Evolutionary conservation across 345 rosid genomes (phyloP), one percentile per base, ranked within the genome.

Genomic region (Acer yangbiense): DNA sequence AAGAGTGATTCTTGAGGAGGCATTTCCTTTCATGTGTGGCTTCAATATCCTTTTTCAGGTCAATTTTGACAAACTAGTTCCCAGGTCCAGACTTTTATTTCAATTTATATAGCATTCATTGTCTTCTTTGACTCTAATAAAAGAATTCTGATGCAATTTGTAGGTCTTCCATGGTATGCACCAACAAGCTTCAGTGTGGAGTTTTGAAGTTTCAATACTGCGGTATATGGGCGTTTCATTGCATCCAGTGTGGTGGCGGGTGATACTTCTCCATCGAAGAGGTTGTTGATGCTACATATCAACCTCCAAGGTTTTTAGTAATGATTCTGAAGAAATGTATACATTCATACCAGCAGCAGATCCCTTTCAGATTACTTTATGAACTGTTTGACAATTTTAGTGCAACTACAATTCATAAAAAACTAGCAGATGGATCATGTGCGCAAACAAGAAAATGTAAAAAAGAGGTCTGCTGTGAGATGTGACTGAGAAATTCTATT

Each of bases 1-100:
- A 52, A 10, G 64, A 46, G 54, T 52, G 25, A 60, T 61, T 2
- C 55, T 61, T 44, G 68, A 79, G 43, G 76, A 72, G 66, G 61
- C 44, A 11, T 35, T 20, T 76, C 16, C 18, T 9, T 67, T 66
- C 17, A 16, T 43, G 60, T 43, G 50, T 9, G 12, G 12, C 11
- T 46, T 46, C 3, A 10, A 46, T 2, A 10, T 46, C 50, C 14
- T 9, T 46, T 46, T 46, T 46, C 10, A 46, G 50, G 50, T 46
- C 50, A 46, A 9, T 20, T 20, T 60, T 3, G 23, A 23, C 39
- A 25, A 23, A 29, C 68, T 64, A 27, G 6, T 64, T 64, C 39
- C 41, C 68, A 64, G 35, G 1, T 25, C 35, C n/a, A 64, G 43
- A 27, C 18, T 64, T 13, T n/a, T 3, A 7, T 64, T 64, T 64